A percentile compares a stretch with the other conserved stretches of the same genome.
phyloP scores from a whole-genome alignment of 2,329 filamentous ascomycete species.

The Monosporascus ibericus region DNA sequence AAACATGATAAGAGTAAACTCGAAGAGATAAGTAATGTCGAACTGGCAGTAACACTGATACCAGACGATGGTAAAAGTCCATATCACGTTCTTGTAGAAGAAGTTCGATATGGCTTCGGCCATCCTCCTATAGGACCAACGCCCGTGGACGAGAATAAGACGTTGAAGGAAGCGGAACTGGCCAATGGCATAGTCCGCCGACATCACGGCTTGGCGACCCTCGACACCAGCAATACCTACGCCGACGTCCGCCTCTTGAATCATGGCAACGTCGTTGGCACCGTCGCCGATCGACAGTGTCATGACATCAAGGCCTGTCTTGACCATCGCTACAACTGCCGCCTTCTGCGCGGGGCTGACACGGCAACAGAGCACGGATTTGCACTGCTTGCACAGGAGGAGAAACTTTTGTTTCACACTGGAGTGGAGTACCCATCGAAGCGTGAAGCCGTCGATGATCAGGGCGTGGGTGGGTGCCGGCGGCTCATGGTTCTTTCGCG shows the following conservation, averaged over 20 bases:
- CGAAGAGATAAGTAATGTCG: conserved; percentile 93
- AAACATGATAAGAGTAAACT: conserved; percentile 94
- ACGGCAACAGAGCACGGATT: conserved; percentile 92
- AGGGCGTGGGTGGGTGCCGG: conserved; percentile 85
- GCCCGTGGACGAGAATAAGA: conserved; percentile 81
- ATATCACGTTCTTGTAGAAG: conserved; percentile 99
- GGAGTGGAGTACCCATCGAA: conserved; percentile 82
- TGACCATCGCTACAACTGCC: conserved; percentile 93
- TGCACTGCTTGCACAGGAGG: conserved; percentile 93
- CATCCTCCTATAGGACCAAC: conserved; percentile 93
- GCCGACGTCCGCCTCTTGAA: conserved; percentile 94
- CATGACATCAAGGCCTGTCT: conserved; percentile 91
- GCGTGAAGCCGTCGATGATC: conserved; percentile 89
- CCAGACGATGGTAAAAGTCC: conserved; percentile 96
- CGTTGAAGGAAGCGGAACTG: conserved; percentile 87
- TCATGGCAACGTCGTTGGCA: conserved; percentile 96
- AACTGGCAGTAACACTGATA: conserved; percentile 94
- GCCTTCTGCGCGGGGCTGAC: conserved; percentile 97
- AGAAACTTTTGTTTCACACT: conserved; percentile 85
- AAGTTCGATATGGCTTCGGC: conserved; percentile 96
- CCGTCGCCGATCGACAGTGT: conserved; percentile 90
- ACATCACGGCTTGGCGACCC: conserved; percentile 91
- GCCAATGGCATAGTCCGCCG: conserved; percentile 89
- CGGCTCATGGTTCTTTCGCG: conserved; percentile 77
- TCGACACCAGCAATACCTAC: conserved; percentile 93